Percentiles rank a stretch among this genome's conserved stretches.
Conservation (phyloP, 176 grass and related monocot species). For the Carex kokanica region DNA sequence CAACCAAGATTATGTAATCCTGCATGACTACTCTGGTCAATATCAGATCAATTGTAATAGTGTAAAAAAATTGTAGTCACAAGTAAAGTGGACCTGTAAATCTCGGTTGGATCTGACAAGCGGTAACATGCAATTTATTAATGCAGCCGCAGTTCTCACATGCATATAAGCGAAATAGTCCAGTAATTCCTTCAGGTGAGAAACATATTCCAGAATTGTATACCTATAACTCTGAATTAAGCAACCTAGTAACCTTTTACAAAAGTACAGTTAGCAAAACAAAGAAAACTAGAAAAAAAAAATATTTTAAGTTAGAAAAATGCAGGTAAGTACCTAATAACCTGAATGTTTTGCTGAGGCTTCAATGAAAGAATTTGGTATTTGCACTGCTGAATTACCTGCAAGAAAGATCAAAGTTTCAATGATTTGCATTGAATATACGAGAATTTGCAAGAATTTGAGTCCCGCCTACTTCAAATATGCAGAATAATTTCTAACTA, state of each 20-base stretch:
- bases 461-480: neutral
- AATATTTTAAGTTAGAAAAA: neutral
- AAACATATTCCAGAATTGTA: constrained; percentile 59
- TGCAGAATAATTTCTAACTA: constrained; percentile 16
- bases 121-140: constrained; percentile 70
- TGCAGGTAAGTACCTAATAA: constrained; percentile 45
- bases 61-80: neutral
- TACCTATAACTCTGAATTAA: constrained; percentile 56
- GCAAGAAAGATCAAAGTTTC: neutral
- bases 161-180: constrained; percentile 83
- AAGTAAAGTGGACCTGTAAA: constrained; percentile 49
- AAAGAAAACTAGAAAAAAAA: neutral
- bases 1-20: constrained; percentile 89
- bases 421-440: neutral
- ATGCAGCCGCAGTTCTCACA: constrained; percentile 52
- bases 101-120: constrained; percentile 63
- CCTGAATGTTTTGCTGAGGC: constrained; percentile 50
- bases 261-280: neutral
- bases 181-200: constrained; percentile 78
- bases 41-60: neutral
- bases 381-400: constrained; percentile 81
- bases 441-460: constrained; percentile 2
- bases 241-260: constrained; percentile 50
- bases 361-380: constrained; percentile 72
- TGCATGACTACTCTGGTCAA: constrained; percentile 37